These are phyloP conservation scores for Daedalea quercina DNA, from an alignment of 768 basidiomycete species.

Conservation along the genomic window DNA sequence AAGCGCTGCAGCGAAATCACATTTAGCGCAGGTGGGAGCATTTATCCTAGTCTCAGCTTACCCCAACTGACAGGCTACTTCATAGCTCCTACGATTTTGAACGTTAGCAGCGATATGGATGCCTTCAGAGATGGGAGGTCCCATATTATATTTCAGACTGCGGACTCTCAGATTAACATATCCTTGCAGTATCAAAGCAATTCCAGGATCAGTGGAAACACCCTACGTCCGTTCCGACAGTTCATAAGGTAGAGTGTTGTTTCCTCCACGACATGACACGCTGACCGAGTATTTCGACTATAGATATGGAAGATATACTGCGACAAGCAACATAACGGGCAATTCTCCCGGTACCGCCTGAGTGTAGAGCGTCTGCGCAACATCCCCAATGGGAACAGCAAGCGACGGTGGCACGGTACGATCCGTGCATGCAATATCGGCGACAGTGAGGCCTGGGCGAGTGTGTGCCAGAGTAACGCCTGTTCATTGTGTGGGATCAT, in stretches of 20 bases:
- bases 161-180: not conserved
- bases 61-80: not conserved
- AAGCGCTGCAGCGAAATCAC: slow-evolving; percentile 10
- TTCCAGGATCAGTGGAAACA: slow-evolving; percentile 19
- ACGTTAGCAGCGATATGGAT: slow-evolving; percentile 4
- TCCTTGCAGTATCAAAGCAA: slow-evolving; percentile 12
- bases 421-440: not conserved
- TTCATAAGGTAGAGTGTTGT: slow-evolving; percentile 7
- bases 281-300: too few relatives aligned
- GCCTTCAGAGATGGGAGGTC: slow-evolving; percentile 5
- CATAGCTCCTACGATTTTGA: slow-evolving; percentile 8
- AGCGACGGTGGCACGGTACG: not conserved
- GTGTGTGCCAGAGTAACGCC: too few relatives aligned
- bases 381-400: not conserved
- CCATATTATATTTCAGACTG: not conserved
- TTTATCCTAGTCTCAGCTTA: not conserved
- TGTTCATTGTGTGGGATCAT: not conserved
- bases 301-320: slow-evolving; percentile 21
- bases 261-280: too few relatives aligned
- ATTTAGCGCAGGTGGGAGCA: slow-evolving; percentile 5
- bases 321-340: slow-evolving; percentile 4
- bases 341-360: slow-evolving; percentile 19
- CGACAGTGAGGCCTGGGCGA: not conserved
- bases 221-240: slow-evolving; percentile 8
- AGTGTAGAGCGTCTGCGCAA: slow-evolving; percentile 7